Evolutionary conservation across 2,329 filamentous ascomycete species (phyloP).

Genomic region (Pestalotiopsis sp.): DNA sequence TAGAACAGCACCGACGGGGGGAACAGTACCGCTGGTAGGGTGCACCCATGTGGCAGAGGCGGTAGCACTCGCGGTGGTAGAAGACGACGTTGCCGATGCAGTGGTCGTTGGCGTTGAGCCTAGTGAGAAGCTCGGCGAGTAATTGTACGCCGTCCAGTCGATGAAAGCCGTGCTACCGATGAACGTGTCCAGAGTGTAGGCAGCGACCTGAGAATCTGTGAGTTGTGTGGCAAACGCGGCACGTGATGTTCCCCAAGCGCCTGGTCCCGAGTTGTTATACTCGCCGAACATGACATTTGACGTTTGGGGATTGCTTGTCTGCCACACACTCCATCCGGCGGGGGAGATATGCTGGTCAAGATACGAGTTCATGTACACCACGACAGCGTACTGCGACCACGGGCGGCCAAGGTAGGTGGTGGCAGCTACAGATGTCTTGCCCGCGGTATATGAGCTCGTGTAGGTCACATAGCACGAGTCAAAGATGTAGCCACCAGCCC

Average conservation of each 20-base stretch:
- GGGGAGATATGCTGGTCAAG: conserved; percentile 36
- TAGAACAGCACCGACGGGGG: conserved; percentile 43
- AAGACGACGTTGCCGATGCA: conserved; percentile 24
- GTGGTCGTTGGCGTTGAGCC: conserved; percentile 16
- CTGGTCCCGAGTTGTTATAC: conserved; percentile 61
- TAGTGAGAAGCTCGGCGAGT: conserved; percentile 36
- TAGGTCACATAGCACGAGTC: conserved; percentile 30
- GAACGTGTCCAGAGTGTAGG: conserved; percentile 39
- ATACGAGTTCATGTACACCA: conserved; percentile 38
- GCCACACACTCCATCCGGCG: conserved; percentile 36
- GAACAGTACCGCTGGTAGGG: conserved; percentile 42
- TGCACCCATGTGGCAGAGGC: conserved; percentile 28
- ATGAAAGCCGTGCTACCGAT: conserved; percentile 45
- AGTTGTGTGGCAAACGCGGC: conserved; percentile 45
- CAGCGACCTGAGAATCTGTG: conserved; percentile 33
- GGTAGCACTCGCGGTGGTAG: conserved; percentile 30
- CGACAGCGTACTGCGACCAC: conserved; percentile 30
- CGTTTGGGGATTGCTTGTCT: conserved; percentile 34
- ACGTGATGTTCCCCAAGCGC: conserved; percentile 50
- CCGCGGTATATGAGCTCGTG: conserved; percentile 21
- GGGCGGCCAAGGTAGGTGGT: conserved; percentile 27
- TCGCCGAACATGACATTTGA: conserved; percentile 57
- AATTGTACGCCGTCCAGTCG: conserved; percentile 42
- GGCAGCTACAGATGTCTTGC: conserved; percentile 18
- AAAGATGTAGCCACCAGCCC: conserved; percentile 36